phyloP scores from a whole-genome alignment of 768 basidiomycete genomes.

The Agaricus subrufescens region DNA sequence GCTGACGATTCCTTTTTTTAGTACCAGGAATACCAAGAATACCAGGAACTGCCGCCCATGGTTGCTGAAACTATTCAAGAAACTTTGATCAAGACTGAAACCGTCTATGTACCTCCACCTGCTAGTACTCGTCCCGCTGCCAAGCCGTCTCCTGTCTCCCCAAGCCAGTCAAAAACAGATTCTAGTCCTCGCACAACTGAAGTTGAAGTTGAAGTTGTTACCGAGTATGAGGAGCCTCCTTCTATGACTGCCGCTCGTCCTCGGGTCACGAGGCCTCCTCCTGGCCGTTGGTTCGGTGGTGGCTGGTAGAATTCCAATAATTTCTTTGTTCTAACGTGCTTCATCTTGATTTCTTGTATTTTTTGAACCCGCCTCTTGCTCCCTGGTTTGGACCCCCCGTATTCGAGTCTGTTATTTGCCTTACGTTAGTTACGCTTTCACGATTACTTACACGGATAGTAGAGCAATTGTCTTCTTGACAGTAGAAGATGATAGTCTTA shows the following conservation, averaged over 20 bases:
- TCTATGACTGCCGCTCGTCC: constrained; percentile 33
- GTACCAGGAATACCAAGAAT: constrained; percentile 18
- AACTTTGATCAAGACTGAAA: constrained; percentile 61
- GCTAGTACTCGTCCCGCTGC: constrained; percentile 76
- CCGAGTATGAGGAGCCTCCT: constrained; percentile 48
- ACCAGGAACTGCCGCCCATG: constrained; percentile 43
- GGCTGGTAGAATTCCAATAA: constrained; percentile 41
- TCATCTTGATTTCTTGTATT: constrained; percentile 15
- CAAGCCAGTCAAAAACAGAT: constrained; percentile 51
- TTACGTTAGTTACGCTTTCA: constrained; percentile 4
- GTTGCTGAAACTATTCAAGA: constrained; percentile 47
- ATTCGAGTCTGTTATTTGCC: not conserved
- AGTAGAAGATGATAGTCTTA: constrained; percentile 11
- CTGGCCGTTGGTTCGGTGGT: constrained; percentile 55
- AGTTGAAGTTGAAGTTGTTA: constrained; percentile 60
- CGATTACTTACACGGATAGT: constrained; percentile 5
- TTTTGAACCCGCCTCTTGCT: constrained; percentile 15
- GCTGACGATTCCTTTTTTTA: constrained; percentile 29
- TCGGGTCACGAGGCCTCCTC: constrained; percentile 38
- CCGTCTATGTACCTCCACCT: constrained; percentile 69
- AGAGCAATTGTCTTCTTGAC: constrained; percentile 11
- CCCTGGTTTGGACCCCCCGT: not conserved
- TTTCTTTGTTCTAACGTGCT: constrained; percentile 13
- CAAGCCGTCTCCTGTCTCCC: constrained; percentile 64
- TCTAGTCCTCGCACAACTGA: constrained; percentile 72